Evolutionary conservation across 192 early-diverging fungal genomes (phyloP).

Genomic region (Linnemannia hyalina): DNA sequence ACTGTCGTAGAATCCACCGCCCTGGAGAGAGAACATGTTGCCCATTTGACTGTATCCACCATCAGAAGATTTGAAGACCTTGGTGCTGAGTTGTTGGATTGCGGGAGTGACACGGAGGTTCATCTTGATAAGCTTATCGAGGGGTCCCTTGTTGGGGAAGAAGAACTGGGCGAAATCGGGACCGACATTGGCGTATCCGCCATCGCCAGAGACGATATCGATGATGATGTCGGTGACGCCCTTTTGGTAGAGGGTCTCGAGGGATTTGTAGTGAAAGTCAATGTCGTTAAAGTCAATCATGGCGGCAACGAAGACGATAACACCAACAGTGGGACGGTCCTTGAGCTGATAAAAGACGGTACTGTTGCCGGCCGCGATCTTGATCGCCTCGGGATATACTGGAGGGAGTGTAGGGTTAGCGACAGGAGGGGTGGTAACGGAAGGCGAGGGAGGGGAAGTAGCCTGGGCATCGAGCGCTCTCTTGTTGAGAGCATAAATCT

Average conservation of each 20-base stretch:
- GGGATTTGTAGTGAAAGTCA: conserved; percentile 7
- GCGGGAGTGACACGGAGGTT: conserved; percentile 7
- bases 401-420: not conserved
- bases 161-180: conserved; percentile 15
- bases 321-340: conserved; percentile 10
- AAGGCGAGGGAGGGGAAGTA: not conserved
- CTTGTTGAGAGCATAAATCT: not conserved
- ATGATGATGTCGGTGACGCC: conserved; percentile 19
- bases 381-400: conserved; percentile 3
- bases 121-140: conserved; percentile 3
- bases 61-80: conserved; percentile 3
- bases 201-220: not conserved
- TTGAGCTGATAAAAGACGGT: conserved; percentile 22
- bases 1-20: conserved; percentile 10
- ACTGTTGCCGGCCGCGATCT: conserved; percentile 10
- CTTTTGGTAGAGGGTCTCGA: conserved; percentile 2
- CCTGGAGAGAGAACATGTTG: conserved; percentile 2
- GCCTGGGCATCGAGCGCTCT: not conserved
- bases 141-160: conserved; percentile 18
- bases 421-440: not conserved
- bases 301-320: not conserved
- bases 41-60: not conserved
- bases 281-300: not conserved
- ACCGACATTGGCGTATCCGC: conserved; percentile 10
- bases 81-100: conserved; percentile 6